Conservation (phyloP, 768 basidiomycete species). For the Rhizopogon vinicolor region DNA sequence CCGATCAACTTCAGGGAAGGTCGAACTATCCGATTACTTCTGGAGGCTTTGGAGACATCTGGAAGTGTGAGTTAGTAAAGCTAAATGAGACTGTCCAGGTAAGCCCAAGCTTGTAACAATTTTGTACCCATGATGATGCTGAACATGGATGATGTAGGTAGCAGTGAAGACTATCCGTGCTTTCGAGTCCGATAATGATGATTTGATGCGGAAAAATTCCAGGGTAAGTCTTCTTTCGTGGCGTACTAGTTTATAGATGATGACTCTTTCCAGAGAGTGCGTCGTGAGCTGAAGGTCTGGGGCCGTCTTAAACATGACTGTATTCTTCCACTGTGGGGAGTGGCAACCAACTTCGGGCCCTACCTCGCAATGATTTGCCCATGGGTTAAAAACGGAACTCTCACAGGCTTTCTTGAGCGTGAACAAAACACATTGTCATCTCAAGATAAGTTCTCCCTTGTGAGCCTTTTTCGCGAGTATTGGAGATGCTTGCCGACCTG, state of each 20-base stretch:
- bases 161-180: not conserved
- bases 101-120: not conserved
- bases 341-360: slow-evolving; percentile 13
- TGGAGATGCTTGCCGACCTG: not conserved
- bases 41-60: slow-evolving; percentile 1
- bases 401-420: slow-evolving; percentile 10
- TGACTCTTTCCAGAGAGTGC: slow-evolving; percentile 17
- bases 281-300: slow-evolving; percentile 18
- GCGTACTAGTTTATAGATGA: not conserved
- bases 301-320: slow-evolving; percentile 8
- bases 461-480: slow-evolving; percentile 4
- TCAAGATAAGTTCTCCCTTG: slow-evolving; percentile 11
- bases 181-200: not conserved
- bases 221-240: not conserved
- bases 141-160: not conserved
- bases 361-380: slow-evolving; percentile 17
- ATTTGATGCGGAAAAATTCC: not conserved
- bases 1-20: not conserved
- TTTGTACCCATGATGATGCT: not conserved
- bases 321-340: slow-evolving; percentile 14
- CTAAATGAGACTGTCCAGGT: not conserved
- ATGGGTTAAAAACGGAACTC: slow-evolving; percentile 11
- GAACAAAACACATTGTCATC: not conserved
- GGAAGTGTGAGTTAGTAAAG: slow-evolving; percentile 13
- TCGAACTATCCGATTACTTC: not conserved